Evolutionary conservation across 2,329 filamentous ascomycete species (phyloP), one percentile per base, ranked within the genome.

Genomic region (Neospermospora avenae): DNA sequence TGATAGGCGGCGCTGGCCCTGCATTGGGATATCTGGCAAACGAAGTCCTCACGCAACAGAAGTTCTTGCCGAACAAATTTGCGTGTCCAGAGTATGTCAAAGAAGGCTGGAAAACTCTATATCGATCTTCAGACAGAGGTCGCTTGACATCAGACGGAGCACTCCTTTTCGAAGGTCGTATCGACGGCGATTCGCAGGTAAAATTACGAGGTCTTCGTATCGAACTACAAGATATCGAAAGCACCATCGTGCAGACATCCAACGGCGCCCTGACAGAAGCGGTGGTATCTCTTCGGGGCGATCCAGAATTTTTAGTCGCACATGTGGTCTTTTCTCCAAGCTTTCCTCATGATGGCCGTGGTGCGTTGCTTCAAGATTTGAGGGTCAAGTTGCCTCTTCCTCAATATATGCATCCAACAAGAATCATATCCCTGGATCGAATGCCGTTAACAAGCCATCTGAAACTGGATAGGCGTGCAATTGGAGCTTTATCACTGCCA

Each of bases 191-290:
- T 57, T 69, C 66, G 4, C 70, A 74, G 42, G 63, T 76, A 55
- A 77, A 77, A 62, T 59, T 76, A 1, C 65, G 71, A 8, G 75
- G 75, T 0, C 31, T 74, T 14, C 69, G 75, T 3, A 74, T 79
- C 20, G 77, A 80, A 11, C 66, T 80, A 0, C 63, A 67, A 11
- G 78, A 79, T 7, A 73, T 80, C 14, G 75, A 64, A 20, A 48
- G 44, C 7, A 46, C 28, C 4, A 56, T 63, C 2, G 4, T 59
- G 20, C 14, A 18, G 10, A 7, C 42, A 35, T 24, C 31, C 11
- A 39, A 18, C 13, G 57, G 59, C 8, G 6, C 11, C 3, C 1
- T 64, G 1, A 2, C 11, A 1, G 24, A 53, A 18, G 70, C 71
- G 10, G 61, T 71, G 1, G 68, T 72, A 3, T 46, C 69, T 5